Percentiles rank a stretch among this genome's conserved stretches.
phyloP scores from a whole-genome alignment of 129 eudicot species.

The Apium graveolens region DNA sequence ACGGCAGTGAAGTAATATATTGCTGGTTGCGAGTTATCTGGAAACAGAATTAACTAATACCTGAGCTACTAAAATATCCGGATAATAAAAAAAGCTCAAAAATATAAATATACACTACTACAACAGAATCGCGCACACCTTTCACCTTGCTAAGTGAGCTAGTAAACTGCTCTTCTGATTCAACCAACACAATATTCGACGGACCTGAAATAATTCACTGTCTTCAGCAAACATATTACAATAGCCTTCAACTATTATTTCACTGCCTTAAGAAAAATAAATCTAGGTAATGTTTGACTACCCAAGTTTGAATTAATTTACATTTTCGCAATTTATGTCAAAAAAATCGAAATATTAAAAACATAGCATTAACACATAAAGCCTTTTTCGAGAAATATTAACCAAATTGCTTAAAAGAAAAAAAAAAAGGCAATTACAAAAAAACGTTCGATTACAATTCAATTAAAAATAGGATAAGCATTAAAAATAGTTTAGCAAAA shows the following conservation, averaged over 20 bases:
- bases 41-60: constrained; percentile 18
- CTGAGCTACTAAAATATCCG: constrained; percentile 3
- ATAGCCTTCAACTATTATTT: too few relatives aligned
- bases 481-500: neutral
- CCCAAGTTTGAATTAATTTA: too few relatives aligned
- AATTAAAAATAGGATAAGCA: neutral
- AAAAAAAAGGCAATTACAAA: neutral
- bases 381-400: neutral
- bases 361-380: too few relatives aligned
- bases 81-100: neutral
- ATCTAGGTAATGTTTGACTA: neutral
- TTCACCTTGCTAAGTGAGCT: constrained; percentile 61
- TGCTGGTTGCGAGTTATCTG: constrained; percentile 88
- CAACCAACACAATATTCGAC: constrained; percentile 50
- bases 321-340: neutral
- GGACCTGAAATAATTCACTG: constrained; percentile 34
- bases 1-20: constrained; percentile 91
- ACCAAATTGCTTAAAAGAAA: neutral
- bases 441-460: neutral
- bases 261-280: too few relatives aligned
- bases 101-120: neutral
- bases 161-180: constrained; percentile 71
- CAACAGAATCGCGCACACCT: constrained; percentile 31
- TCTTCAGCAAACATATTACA: neutral
- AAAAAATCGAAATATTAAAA: neutral